Base-by-base conservation (phyloP, 2,329 filamentous ascomycete species). In the Septoria petroselini region DNA sequence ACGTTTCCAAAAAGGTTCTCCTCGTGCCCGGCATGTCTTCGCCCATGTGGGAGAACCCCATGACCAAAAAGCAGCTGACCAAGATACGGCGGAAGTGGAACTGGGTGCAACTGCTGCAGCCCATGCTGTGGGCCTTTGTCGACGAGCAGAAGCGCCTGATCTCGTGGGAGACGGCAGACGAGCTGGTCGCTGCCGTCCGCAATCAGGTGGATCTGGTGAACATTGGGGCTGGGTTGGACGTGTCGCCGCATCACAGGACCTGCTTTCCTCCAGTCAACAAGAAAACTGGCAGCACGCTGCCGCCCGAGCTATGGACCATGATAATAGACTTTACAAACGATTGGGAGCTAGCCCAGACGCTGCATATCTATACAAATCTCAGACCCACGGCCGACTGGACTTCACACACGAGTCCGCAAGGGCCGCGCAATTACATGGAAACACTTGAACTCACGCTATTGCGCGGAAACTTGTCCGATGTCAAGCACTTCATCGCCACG, bases 21-120 rank as follows among this genome's bases (percentile, higher is more conserved):
- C 73, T 96, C 50, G 84, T 95, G 5, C 90, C 91, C 0, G 88
- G 88, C 57, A 94, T 96, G 90, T 91, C 87, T 27, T 82, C 82
- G 1, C 79, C 86, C 53, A 90, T 91, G 82, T 95, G 89, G 89
- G 83, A 91, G 65, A 90, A 93, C 62, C 88, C 90, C 2, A 84
- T 91, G 71, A 95, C 88, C 12, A 88, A 87, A 71, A 86, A 89
- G 62, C 90, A 95, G 65, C 78, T 95, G 53, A 85, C 81, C 69
- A 93, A 94, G 70, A 81, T 95, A 34, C 79, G 84, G 57, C 76
- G 82, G 55, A 91, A 89, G 67, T 95, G 88, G 88, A 84, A 84
- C 45, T 95, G 89, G 88, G 81, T 95, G 44, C 80, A 85, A 54
- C 82, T 93, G 35, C 78, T 95, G 66, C 78, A 86, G 34, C 89